Percentiles rank a stretch among this genome's conserved stretches.
Conservation (phyloP, 2,329 filamentous ascomycete species). For the Phyllosticta capitalensis region DNA sequence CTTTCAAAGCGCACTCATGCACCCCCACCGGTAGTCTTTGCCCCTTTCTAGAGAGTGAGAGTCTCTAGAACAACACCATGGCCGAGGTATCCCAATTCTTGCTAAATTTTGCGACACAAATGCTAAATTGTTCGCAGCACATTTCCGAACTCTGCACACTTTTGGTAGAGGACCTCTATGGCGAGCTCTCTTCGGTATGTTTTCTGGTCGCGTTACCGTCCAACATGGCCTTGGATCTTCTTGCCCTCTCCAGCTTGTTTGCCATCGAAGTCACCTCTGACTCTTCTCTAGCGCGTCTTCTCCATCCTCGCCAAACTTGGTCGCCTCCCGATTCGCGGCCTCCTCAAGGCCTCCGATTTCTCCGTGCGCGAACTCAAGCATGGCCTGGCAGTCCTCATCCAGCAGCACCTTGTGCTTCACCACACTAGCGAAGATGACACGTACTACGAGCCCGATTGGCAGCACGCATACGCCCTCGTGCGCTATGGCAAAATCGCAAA, state of each 20-base stretch:
- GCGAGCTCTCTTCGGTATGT: constrained; percentile 83
- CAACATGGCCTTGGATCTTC: not conserved
- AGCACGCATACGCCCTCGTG: constrained; percentile 71
- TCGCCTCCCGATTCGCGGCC: constrained; percentile 59
- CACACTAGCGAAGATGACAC: constrained; percentile 54
- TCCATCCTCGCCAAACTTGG: constrained; percentile 68
- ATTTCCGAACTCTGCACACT: constrained; percentile 81
- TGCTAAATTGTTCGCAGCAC: constrained; percentile 46
- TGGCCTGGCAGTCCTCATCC: constrained; percentile 73
- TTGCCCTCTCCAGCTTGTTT: not conserved
- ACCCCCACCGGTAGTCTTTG: constrained; percentile 5
- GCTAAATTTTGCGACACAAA: not conserved
- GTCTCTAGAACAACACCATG: constrained; percentile 11
- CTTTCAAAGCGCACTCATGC: constrained; percentile 4
- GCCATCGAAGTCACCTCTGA: not conserved
- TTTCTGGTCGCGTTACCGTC: not conserved
- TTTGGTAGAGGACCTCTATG: constrained; percentile 80
- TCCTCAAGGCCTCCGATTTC: constrained; percentile 64
- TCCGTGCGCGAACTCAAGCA: constrained; percentile 67
- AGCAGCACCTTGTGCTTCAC: constrained; percentile 78
- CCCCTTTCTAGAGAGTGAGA: constrained; percentile 11
- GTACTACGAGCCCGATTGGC: constrained; percentile 75
- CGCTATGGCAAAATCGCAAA: constrained; percentile 75
- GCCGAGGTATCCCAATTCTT: not conserved
- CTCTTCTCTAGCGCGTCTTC: constrained; percentile 63